phyloP scores from a whole-genome alignment of 2,329 filamentous ascomycete genomes.

The Trichoderma oligosporum region DNA sequence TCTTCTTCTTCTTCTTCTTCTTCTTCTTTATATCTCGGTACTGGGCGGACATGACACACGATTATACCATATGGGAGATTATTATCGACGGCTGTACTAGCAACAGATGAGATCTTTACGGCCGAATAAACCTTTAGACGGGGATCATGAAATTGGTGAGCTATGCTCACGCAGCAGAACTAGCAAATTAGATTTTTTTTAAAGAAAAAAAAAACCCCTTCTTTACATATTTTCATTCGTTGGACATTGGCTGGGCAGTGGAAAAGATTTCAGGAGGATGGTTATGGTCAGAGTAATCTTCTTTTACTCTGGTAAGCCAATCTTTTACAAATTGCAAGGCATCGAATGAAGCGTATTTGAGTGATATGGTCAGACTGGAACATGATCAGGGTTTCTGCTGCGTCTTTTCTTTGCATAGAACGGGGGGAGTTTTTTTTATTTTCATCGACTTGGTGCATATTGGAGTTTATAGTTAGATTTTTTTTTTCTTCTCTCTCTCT shows the following conservation, averaged over 20 bases:
- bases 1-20: background rate
- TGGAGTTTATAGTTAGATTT: no score
- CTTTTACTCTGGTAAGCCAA: no score
- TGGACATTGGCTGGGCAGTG: no score
- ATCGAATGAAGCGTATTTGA: conserved; percentile 4
- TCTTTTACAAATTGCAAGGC: conserved; percentile 10
- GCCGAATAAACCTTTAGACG: conserved; percentile 4
- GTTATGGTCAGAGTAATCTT: no score
- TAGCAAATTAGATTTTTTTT: conserved; percentile 1
- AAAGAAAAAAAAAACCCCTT: no score
- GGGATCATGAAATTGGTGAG: background rate
- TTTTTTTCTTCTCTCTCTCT: no score
- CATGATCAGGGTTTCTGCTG: no score
- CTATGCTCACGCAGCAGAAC: conserved; percentile 3
- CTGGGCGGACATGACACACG: background rate
- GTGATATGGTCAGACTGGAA: background rate
- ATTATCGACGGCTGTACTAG: conserved; percentile 6
- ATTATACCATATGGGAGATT: background rate
- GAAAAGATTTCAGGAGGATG: background rate
- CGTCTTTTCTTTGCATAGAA: no score
- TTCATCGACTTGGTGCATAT: no score
- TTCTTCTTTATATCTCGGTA: background rate
- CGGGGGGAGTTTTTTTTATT: no score
- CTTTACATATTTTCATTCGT: no score
- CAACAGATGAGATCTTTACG: conserved; percentile 4